Evolutionary conservation across 345 rosid species (phyloP), one percentile per base, ranked within the genome.

Genomic region (Camelina hispida): DNA sequence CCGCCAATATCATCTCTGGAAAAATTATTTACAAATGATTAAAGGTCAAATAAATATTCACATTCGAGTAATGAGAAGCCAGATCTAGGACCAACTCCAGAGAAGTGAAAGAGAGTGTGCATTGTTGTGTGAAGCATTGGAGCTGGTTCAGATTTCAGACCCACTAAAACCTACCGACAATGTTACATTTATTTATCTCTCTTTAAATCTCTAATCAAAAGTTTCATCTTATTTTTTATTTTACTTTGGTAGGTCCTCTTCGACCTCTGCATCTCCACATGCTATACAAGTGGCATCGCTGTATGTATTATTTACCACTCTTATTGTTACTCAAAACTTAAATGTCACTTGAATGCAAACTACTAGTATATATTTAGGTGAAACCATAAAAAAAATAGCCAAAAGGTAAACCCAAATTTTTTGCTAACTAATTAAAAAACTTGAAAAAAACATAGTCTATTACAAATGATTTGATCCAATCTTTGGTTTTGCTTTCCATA

Each of bases 341-440:
- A 69, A 76, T 68, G 74, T 62, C 63, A 68, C 63, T 76, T 76
- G 57, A 62, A 68, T 76, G 80, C 66, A 54, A 55, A 69, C 71
- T 28, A 28, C 30, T 28, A 28, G 0, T 53, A 53, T 43, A 40
- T 37, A 35, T 54, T 48, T 72, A 77, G 73, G 80, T 84, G 67
- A 73, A 42, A 56, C 18, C 35, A 62, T 54, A 69, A 32, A 11
- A 60, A 53, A 60, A 62, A 48, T 62, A 44, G 9, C 46, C 22
- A 20, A 32, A 32, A 40, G 34, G 32, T 61, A 62, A 69, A n/a
- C 48, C 69, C 37, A n/a, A 40, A 34, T 28, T 22, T 34, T 76
- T 53, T 43, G 47, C 35, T 64, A 55, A 73, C 64, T 53, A 6
- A 28, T 28, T 28, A 28, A 28, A 50, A 67, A 46, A 38, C 20